phyloP scores from a whole-genome alignment of 1,284 basidiomycete genomes.

The Cystobasidium pallidum region DNA sequence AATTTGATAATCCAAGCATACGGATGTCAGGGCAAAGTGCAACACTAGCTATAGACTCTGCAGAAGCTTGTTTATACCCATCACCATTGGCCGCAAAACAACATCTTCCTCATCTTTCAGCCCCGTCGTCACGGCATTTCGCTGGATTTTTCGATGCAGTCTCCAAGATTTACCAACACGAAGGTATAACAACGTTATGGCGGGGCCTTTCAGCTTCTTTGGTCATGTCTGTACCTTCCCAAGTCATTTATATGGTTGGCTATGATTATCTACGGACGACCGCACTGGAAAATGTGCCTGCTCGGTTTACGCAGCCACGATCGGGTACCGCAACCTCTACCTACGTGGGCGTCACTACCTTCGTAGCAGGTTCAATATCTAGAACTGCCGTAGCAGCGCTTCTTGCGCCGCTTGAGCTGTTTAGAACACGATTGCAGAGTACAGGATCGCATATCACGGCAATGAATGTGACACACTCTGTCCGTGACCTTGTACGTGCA shows the following conservation, averaged over 20 bases:
- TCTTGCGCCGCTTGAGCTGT: constrained; percentile 86
- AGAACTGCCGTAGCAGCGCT: constrained; percentile 78
- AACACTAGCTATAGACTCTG: constrained; percentile 3
- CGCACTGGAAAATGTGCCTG: constrained; percentile 48
- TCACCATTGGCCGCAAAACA: constrained; percentile 38
- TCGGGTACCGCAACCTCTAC: constrained; percentile 65
- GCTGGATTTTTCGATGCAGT: constrained; percentile 51
- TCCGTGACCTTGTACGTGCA: constrained; percentile 66
- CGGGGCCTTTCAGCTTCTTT: constrained; percentile 59
- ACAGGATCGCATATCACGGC: constrained; percentile 60
- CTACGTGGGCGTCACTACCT: constrained; percentile 66
- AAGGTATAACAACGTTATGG: constrained; percentile 52
- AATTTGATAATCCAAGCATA: constrained; percentile 4
- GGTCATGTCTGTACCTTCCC: constrained; percentile 86
- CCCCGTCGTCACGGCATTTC: constrained; percentile 31
- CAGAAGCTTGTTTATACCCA: constrained; percentile 47
- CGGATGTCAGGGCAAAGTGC: constrained; percentile 9
- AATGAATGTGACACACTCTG: constrained; percentile 66
- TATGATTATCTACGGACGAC: constrained; percentile 80
- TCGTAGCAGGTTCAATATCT: constrained; percentile 80
- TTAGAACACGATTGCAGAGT: constrained; percentile 88
- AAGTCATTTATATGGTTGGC: constrained; percentile 93
- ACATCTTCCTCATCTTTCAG: constrained; percentile 31
- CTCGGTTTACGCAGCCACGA: constrained; percentile 38
- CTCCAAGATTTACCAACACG: constrained; percentile 49